Conservation (phyloP, 768 basidiomycete species). For the Pholiota molesta region DNA sequence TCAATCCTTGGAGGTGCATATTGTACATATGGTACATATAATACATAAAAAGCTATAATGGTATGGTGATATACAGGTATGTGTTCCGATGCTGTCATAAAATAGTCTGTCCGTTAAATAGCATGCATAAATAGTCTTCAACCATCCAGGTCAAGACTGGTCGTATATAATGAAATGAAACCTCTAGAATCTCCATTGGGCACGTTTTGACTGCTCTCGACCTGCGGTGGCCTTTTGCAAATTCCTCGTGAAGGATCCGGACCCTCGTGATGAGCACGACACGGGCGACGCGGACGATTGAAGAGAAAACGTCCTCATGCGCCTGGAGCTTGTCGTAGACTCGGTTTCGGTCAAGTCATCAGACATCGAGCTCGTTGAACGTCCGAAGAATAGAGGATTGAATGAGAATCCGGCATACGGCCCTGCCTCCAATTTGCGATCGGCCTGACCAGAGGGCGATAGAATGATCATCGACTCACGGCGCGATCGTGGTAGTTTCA, state of each 20-base stretch:
- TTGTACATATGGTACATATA: neutral
- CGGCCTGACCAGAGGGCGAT: slow-evolving; percentile 21
- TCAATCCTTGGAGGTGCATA: neutral
- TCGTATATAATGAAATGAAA: neutral
- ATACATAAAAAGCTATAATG: slow-evolving; percentile 17
- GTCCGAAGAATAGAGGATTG: slow-evolving; percentile 39
- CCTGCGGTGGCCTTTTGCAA: neutral
- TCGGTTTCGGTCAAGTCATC: slow-evolving; percentile 10
- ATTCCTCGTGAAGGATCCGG: neutral
- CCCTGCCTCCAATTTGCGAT: slow-evolving; percentile 26
- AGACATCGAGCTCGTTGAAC: slow-evolving; percentile 15
- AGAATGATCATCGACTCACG: slow-evolving; percentile 13
- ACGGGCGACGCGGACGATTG: neutral
- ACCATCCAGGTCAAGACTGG: neutral
- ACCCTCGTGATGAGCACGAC: neutral
- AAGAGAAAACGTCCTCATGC: slow-evolving; percentile 13
- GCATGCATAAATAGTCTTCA: slow-evolving; percentile 7
- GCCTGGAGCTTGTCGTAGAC: slow-evolving; percentile 3
- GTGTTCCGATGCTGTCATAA: slow-evolving; percentile 14
- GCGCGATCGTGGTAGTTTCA: slow-evolving; percentile 20
- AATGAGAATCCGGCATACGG: slow-evolving; percentile 40
- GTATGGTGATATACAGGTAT: slow-evolving; percentile 22
- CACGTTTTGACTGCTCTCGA: slow-evolving; percentile 15
- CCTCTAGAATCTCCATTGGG: slow-evolving; percentile 16
- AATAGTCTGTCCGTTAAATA: slow-evolving; percentile 13